These are phyloP conservation scores for Nosema granulosis DNA, from an alignment of 371 early-diverging fungal genomes.

Conservation along the genomic window DNA sequence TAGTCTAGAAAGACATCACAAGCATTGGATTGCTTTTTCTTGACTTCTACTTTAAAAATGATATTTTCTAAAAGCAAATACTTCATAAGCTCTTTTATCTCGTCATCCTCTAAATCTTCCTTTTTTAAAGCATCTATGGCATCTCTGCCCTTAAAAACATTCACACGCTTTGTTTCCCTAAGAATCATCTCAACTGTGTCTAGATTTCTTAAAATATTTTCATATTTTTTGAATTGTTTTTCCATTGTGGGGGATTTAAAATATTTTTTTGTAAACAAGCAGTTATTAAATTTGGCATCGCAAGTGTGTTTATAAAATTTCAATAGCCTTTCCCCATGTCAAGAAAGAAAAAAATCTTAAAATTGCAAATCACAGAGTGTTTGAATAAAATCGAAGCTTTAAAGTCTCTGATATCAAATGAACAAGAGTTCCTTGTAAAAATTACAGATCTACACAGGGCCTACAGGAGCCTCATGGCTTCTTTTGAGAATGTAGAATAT, in stretches of 20 bases:
- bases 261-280: neutral
- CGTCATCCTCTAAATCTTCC: neutral
- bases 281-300: neutral
- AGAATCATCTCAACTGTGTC: constrained; percentile 58
- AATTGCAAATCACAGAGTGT: constrained; percentile 1
- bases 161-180: constrained; percentile 54
- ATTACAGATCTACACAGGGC: constrained; percentile 10
- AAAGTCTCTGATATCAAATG: neutral
- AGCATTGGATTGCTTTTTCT: constrained; percentile 35
- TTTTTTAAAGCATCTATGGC: constrained; percentile 45
- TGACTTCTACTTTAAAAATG: constrained; percentile 43
- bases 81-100: constrained; percentile 50
- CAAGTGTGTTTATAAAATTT: neutral
- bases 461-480: neutral
- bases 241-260: constrained; percentile 25
- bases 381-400: neutral
- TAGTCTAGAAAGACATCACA: constrained; percentile 55
- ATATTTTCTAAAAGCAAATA: constrained; percentile 54
- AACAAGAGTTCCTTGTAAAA: neutral
- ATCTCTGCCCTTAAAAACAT: constrained; percentile 55
- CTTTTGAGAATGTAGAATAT: neutral
- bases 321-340: neutral
- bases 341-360: neutral
- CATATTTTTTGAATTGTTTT: constrained; percentile 17
- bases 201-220: constrained; percentile 39